A percentile compares a stretch with the other conserved stretches of the same genome.
phyloP scores from a whole-genome alignment of 2,329 filamentous ascomycete genomes.

The Alternaria ventricosa region DNA sequence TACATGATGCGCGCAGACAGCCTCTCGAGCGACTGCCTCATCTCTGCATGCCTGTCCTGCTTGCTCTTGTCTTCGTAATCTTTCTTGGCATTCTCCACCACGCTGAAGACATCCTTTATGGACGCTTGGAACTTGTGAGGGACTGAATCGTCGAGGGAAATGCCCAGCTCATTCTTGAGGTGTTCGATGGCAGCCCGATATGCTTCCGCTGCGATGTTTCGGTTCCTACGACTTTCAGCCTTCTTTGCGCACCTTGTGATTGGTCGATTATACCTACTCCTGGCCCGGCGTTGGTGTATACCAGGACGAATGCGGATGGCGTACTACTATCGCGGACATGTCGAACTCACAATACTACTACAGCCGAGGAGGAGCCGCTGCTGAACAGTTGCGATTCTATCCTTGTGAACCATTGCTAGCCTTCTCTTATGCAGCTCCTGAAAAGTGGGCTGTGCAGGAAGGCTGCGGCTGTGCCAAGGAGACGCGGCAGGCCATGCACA shows the following conservation, averaged over 20 bases:
- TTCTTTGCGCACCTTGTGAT: neutral
- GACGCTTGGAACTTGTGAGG: neutral
- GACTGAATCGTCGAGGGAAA: neutral
- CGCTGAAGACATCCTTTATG: neutral
- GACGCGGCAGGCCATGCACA: too few species aligned
- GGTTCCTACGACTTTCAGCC: neutral
- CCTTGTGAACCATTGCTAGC: too few species aligned
- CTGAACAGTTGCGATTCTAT: neutral
- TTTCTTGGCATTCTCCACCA: neutral
- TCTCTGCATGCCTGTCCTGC: neutral
- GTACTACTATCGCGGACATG: neutral
- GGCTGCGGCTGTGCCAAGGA: too few species aligned
- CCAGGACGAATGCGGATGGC: neutral
- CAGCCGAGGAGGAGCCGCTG: accelerated
- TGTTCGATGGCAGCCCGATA: neutral
- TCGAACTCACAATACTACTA: too few species aligned
- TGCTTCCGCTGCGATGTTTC: neutral
- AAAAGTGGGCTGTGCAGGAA: too few species aligned
- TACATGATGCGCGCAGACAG: neutral
- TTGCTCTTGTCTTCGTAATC: neutral
- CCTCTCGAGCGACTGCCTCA: neutral
- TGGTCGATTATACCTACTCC: neutral
- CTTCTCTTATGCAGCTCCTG: neutral
- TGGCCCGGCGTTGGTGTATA: neutral
- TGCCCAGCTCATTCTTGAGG: neutral